Base-by-base conservation (phyloP, 192 early-diverging fungal species). In the Geosiphon pyriformis region DNA sequence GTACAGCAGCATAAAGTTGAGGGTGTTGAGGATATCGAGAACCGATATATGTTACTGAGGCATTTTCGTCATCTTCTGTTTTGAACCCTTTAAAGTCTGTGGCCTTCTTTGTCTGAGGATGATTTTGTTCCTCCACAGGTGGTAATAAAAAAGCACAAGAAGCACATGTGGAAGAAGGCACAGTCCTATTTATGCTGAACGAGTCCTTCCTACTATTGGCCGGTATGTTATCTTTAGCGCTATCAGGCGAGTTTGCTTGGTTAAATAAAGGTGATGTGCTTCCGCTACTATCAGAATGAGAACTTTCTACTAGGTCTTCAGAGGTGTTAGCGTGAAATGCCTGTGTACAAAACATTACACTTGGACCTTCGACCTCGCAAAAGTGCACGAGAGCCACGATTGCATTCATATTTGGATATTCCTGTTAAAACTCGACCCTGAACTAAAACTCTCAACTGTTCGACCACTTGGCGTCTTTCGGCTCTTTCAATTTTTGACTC, bases 331-430 rank as follows among this genome's bases (percentile, higher is more conserved):
- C 62, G 31, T 78, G 76, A 55, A 78, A 67, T 3, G 76, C 68
- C 48, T 78, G 77, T 25, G 77, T 78, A 59, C 77, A 78, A 52
- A 76, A 78, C 25, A 76, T 72, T 31, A 72, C 71, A 33, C 74
- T 71, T 33, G 73, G 74, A 10, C 77, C 77, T 58, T 78, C 68
- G 35, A 67, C 69, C 32, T 78, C 77, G 53, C 77, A 78, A 70
- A 78, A 78, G 53, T 76, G 74, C 33, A 78, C 54, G 25, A 78
- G 68, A n/a, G 77, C 72, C 35, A 75, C 59, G 22, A 76, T 60
- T 42, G 74, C 77, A 70, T 78, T 78, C 77, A 78, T 78, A 46
- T 47, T 68, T 42, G 42, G 42, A 42, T 15, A 10, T 42, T 42
- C n/a, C n/a, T n/a, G n/a, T n/a, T n/a, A n/a, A n/a, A n/a, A n/a